phyloP scores from a whole-genome alignment of 2,329 filamentous ascomycete species.

The Fusarium subglutinans region DNA sequence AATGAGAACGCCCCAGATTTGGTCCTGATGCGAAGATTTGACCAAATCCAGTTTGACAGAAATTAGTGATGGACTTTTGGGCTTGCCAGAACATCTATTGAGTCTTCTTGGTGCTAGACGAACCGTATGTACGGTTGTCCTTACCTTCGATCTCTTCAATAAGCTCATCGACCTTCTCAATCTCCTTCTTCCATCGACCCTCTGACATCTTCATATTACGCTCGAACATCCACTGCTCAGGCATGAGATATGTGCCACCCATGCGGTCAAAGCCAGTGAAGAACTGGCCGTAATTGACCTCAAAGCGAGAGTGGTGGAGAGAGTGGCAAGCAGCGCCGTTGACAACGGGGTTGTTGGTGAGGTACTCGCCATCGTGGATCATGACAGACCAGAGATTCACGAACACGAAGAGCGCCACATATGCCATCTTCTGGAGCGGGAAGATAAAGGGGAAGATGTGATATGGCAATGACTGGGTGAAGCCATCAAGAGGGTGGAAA shows the following conservation, averaged over 20 bases:
- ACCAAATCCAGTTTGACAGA: not conserved
- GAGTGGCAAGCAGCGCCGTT: conserved; percentile 94
- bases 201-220: conserved; percentile 87
- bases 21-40: not conserved
- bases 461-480: conserved; percentile 87
- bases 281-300: conserved; percentile 89
- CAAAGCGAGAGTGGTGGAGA: conserved; percentile 71
- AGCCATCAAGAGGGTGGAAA: conserved; percentile 95
- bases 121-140: conserved; percentile 61
- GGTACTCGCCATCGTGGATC: conserved; percentile 95
- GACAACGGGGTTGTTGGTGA: conserved; percentile 88
- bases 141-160: conserved; percentile 74
- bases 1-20: not conserved
- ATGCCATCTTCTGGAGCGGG: conserved; percentile 90
- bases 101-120: conserved; percentile 57
- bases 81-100: conserved; percentile 15
- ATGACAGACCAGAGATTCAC: conserved; percentile 98
- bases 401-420: conserved; percentile 85
- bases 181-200: conserved; percentile 81
- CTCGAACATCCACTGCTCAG: conserved; percentile 85
- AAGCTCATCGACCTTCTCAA: conserved; percentile 65
- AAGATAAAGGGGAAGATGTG: conserved; percentile 94
- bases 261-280: conserved; percentile 92
- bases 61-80: not conserved
- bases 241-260: conserved; percentile 85